Base-by-base conservation (phyloP, 1,284 basidiomycete genomes). In the Apiotrichum siamense region DNA sequence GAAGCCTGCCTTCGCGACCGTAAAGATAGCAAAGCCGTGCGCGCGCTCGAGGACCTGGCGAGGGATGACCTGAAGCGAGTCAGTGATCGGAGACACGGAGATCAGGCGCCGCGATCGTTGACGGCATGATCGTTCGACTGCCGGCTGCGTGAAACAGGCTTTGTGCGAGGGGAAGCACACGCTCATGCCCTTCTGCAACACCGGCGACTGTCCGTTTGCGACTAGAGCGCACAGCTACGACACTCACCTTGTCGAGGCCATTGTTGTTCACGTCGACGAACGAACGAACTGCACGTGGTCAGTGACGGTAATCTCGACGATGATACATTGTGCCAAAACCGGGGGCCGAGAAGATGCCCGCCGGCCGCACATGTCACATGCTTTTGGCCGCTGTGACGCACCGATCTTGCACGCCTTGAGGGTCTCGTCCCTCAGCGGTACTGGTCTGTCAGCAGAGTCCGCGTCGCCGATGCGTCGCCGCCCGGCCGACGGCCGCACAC, bases 1-100 rank as follows among this genome's bases (percentile, higher is more conserved):
- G 65, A 82, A 81, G 7, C 81, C 81, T 35, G 71, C 72, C 60
- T 76, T 77, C 49, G 76, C 85, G 75, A 77, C 76, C 11, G 76
- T 77, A 61, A 76, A 78, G 59, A 80, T 78, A 23, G 77, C 78
- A 54, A 81, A 80, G 2, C 80, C 81, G 36, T 74, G 75, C 0
- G 71, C 71, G 31, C 55, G 51, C 42, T 70, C 69, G 3, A 73
- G 59, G 1, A 74, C 64, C 17, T 49, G 54, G 9, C 72, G 66
- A 1, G 77, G 77, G 37, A 79, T 69, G 54, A 78, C 66, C 61
- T 70, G 41, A 32, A n/a, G 39, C n/a, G n/a, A n/a, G n/a, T n/a
- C n/a, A n/a, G n/a, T n/a, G n/a, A n/a, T n/a, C n/a, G n/a, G n/a
- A n/a, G n/a, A n/a, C n/a, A n/a, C n/a, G n/a, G n/a, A n/a, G n/a